phyloP scores from a whole-genome alignment of 129 eudicot species.

The Pulicaria dysenterica region DNA sequence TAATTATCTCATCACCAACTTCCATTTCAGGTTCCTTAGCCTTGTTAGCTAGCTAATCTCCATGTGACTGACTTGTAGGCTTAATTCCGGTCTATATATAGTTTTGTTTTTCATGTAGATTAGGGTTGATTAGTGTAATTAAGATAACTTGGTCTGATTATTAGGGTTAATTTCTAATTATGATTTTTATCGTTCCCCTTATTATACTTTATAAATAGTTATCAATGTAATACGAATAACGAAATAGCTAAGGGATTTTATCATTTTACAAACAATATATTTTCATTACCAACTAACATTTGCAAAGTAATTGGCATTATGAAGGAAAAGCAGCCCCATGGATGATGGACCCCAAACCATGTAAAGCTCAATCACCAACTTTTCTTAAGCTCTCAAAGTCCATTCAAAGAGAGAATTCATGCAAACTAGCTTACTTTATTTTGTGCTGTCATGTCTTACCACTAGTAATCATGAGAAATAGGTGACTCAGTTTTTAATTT shows the following conservation, averaged over 20 bases:
- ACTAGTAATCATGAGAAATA: conserved; percentile 25
- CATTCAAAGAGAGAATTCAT: conserved; percentile 7
- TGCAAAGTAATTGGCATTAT: no score
- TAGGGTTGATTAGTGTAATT: no score
- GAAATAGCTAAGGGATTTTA: no score
- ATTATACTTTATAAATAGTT: no score
- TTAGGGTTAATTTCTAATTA: no score
- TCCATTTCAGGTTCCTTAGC: conserved; percentile 38
- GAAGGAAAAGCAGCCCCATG: no score
- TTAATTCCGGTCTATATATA: not conserved
- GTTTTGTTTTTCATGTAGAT: conserved; percentile 1
- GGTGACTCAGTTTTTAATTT: conserved; percentile 16
- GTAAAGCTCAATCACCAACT: conserved; percentile 12
- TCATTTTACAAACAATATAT: no score
- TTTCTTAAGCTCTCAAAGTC: conserved; percentile 15
- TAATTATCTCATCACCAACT: not conserved
- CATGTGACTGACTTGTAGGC: conserved; percentile 20
- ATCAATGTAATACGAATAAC: no score
- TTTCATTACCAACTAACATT: no score
- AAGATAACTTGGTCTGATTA: no score
- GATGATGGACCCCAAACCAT: no score
- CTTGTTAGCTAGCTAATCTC: conserved; percentile 29
- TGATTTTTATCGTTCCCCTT: no score
- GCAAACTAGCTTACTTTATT: conserved; percentile 7
- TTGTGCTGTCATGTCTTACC: conserved; percentile 15